phyloP scores from a whole-genome alignment of 1,139 yeast species.

The Yamadazyma membranifaciens region DNA sequence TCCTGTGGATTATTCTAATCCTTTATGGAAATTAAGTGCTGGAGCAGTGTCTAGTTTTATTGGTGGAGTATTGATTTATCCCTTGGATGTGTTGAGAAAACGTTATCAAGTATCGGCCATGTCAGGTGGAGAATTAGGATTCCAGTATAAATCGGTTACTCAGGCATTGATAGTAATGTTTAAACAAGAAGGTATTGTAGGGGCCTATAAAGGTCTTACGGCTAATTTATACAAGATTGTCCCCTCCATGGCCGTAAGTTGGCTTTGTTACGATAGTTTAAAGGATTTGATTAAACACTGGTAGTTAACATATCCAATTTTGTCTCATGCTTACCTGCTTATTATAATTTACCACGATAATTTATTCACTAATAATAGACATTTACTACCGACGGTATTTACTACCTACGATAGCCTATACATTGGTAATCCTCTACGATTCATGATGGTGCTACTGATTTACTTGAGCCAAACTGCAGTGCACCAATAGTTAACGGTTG shows the following conservation, averaged over 20 bases:
- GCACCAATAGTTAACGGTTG: background rate
- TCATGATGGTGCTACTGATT: no score
- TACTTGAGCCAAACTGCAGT: conserved; percentile 1
- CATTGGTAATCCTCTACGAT: no score
- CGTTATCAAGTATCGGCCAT: conserved; percentile 89
- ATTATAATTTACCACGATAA: background rate
- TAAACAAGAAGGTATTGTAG: conserved; percentile 69
- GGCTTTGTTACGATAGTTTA: conserved; percentile 80
- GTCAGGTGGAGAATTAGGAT: conserved; percentile 77
- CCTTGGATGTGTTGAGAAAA: conserved; percentile 84
- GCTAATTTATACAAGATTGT: conserved; percentile 90
- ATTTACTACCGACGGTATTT: background rate
- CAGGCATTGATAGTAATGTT: conserved; percentile 73
- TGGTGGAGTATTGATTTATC: conserved; percentile 88
- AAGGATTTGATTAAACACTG: conserved; percentile 39
- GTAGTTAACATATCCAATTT: conserved; percentile 16
- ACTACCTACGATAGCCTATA: no score
- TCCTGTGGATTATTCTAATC: conserved; percentile 37
- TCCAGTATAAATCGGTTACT: conserved; percentile 67
- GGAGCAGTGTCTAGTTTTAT: conserved; percentile 71
- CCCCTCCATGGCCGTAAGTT: conserved; percentile 94
- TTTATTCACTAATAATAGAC: background rate
- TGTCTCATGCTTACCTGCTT: background rate
- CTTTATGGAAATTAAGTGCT: conserved; percentile 61
- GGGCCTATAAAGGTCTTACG: conserved; percentile 83